Evolutionary conservation across 2,329 filamentous ascomycete species (phyloP).

Genomic region (Lasiodiplodia hormozganensis): DNA sequence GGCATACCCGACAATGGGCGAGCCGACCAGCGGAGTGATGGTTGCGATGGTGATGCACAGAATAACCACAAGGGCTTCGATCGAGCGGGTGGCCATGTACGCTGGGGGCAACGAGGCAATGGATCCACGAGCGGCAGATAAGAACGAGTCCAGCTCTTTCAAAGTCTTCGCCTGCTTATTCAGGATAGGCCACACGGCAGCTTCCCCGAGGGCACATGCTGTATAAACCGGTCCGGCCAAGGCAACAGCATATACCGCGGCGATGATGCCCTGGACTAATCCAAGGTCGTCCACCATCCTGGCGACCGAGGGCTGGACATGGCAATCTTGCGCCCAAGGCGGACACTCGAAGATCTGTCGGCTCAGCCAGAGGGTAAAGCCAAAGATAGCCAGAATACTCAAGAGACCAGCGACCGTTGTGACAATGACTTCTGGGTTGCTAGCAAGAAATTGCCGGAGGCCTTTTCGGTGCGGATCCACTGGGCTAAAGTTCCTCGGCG

Average conservation of each 20-base stretch:
- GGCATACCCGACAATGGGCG: constrained; percentile 25
- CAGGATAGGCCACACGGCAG: constrained; percentile 31
- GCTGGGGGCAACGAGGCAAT: constrained; percentile 11
- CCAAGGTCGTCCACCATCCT: constrained; percentile 15
- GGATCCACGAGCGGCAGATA: constrained; percentile 22
- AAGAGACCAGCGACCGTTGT: background rate
- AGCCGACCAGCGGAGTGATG: constrained; percentile 8
- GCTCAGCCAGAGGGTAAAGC: constrained; percentile 38
- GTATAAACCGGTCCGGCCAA: constrained; percentile 28
- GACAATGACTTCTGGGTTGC: constrained; percentile 3
- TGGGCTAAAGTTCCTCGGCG: background rate
- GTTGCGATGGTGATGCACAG: constrained; percentile 16
- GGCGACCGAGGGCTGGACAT: background rate
- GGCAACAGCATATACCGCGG: constrained; percentile 28
- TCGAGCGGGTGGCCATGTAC: constrained; percentile 1
- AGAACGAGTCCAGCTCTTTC: constrained; percentile 13
- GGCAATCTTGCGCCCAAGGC: constrained; percentile 24
- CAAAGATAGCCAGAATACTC: constrained; percentile 2
- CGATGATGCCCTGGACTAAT: constrained; percentile 26
- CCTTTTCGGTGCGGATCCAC: background rate
- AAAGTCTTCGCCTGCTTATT: constrained; percentile 21
- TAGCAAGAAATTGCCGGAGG: background rate
- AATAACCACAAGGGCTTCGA: constrained; percentile 15
- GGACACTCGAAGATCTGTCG: constrained; percentile 27
- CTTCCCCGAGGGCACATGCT: constrained; percentile 28